Evolutionary conservation across 352 stramenopile species (phyloP), one percentile per base, ranked within the genome.

Genomic region (Lagenidium sp.): DNA sequence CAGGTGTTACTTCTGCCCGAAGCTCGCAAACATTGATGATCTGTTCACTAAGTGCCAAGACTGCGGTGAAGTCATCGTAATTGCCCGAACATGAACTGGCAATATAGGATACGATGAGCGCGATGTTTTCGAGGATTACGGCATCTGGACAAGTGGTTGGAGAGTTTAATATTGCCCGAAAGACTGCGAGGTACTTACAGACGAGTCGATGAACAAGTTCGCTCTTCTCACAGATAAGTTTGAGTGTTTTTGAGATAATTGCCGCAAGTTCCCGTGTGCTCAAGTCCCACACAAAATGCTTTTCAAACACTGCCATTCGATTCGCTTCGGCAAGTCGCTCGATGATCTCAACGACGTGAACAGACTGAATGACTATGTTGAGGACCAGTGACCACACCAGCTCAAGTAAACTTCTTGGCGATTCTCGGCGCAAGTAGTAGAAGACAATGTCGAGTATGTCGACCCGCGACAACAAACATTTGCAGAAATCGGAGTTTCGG

Each of bases 361-460:
- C 13, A 12, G 12, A 13, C 3, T 43, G 30, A 0, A 11, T 24
- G 19, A 48, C 39, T 4, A 55, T 35, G 26, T 55, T 47, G 24
- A 42, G 40, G 3, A 48, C 3, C 4, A 55, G 22, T 35, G 40
- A 32, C 47, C 47, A 55, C 1, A 55, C 10, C 23, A 49, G 13
- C 13, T 36, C 25, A 7, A 55, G 6, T 3, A 37, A 19, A 1
- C 4, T 8, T n/a, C 29, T 16, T 2, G 40, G 3, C 1, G 47
- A 19, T 12, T 21, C 7, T 1, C 11, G 12, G 10, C 10, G 31
- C 19, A 45, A 19, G 24, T 41, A 49, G 2, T 44, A 41, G 25
- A 55, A 31, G 6, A 55, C 19, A 32, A 6, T 43, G 21, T 21
- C 31, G 20, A 49, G 47, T 6, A 44, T 20, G 32, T 49, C 40